Percentiles rank a stretch among this genome's conserved stretches.
These are phyloP conservation scores for Leishmania major DNA, from an alignment of 208 protist genomes.

Conservation along the genomic window DNA sequence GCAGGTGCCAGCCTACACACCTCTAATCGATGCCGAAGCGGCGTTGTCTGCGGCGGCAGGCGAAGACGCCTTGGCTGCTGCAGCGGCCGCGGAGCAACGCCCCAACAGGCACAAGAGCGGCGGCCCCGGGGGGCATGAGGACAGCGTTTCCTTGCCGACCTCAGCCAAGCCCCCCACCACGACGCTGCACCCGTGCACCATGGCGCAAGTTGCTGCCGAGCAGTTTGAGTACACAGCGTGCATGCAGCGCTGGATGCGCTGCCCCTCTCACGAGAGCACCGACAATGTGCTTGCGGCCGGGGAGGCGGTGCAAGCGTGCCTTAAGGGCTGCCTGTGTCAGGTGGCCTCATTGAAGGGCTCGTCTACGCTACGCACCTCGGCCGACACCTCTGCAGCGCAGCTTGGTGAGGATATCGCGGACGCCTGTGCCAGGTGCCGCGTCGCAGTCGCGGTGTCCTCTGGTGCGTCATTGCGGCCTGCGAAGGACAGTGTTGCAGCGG, in stretches of 20 bases:
- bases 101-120: constrained; percentile 20
- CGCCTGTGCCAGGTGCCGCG: neutral
- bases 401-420: constrained; percentile 17
- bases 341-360: constrained; percentile 4
- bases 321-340: constrained; percentile 27
- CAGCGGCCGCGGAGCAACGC: constrained; percentile 2
- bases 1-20: constrained; percentile 44
- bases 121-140: neutral
- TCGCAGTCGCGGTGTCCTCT: neutral
- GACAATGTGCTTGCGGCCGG: neutral
- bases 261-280: neutral
- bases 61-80: constrained; percentile 2
- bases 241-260: constrained; percentile 20
- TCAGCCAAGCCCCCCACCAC: constrained; percentile 8
- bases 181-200: constrained; percentile 10
- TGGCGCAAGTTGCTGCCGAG: constrained; percentile 43
- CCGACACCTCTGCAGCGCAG: constrained; percentile 24
- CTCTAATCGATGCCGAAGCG: constrained; percentile 37
- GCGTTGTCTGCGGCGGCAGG: constrained; percentile 1
- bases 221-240: constrained; percentile 31
- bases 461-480: neutral
- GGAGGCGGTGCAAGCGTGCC: constrained; percentile 16
- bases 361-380: constrained; percentile 20
- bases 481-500: neutral
- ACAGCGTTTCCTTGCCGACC: neutral